phyloP scores from a whole-genome alignment of 2,329 filamentous ascomycete species.

The Helotiales sp. region DNA sequence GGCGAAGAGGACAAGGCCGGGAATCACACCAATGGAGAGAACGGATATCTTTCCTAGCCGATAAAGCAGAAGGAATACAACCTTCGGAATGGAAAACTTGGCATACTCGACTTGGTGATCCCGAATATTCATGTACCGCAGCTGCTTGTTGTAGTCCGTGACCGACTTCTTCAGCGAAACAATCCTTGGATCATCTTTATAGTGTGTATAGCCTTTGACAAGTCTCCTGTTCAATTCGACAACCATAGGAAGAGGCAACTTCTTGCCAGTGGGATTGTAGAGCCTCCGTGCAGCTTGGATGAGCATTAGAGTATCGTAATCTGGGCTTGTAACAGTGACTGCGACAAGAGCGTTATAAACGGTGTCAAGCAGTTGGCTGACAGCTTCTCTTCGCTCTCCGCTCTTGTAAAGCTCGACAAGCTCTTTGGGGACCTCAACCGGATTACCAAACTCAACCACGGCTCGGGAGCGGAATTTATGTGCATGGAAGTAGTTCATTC shows the following conservation, averaged over 20 bases:
- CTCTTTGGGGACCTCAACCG: slow-evolving; percentile 80
- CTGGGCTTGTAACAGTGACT: slow-evolving; percentile 88
- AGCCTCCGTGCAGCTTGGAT: slow-evolving; percentile 91
- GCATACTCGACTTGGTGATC: slow-evolving; percentile 96
- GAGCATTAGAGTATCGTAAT: slow-evolving; percentile 94
- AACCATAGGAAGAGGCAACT: slow-evolving; percentile 86
- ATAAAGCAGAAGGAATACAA: slow-evolving; percentile 76
- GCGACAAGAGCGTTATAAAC: slow-evolving; percentile 83
- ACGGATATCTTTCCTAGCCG: slow-evolving; percentile 75
- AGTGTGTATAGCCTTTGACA: slow-evolving; percentile 86
- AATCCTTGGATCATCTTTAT: slow-evolving; percentile 88
- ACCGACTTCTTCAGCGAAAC: slow-evolving; percentile 73
- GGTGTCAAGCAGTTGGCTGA: slow-evolving; percentile 79
- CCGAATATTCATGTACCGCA: slow-evolving; percentile 81
- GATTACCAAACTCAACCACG: slow-evolving; percentile 90
- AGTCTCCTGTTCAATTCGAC: slow-evolving; percentile 92
- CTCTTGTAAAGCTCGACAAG: slow-evolving; percentile 83
- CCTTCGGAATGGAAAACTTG: slow-evolving; percentile 74
- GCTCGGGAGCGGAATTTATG: slow-evolving; percentile 97
- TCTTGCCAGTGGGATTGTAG: slow-evolving; percentile 93
- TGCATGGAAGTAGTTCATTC: slow-evolving; percentile 99
- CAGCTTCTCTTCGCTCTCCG: slow-evolving; percentile 82
- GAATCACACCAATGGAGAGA: slow-evolving; percentile 78
- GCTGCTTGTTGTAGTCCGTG: slow-evolving; percentile 80
- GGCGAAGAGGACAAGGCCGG: slow-evolving; percentile 82